Base-by-base conservation (phyloP, 495 filamentous ascomycete species). In the Penicillium taxi region DNA sequence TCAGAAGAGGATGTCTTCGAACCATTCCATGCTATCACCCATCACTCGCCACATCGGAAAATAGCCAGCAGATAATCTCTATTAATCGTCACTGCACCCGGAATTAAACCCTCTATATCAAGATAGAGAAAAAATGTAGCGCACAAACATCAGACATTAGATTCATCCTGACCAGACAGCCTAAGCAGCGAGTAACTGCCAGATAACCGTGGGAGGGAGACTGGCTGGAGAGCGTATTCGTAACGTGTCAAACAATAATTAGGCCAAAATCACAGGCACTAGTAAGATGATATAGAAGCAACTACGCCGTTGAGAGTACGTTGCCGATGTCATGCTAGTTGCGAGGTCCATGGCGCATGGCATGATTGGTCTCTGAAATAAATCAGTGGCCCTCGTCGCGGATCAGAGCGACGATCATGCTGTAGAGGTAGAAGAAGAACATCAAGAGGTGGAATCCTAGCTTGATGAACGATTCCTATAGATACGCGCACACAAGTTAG, bases 371-470 rank as follows among this genome's bases (percentile, higher is more conserved):
- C 47, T 63, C 55, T 29, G 44, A 47, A 39, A 58, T 55, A 47
- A 72, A 49, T 78, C 65, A 95, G 64, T 89, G 72, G 29, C 85
- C 78, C 66, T 98, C 91, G 59, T 99, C 93, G 51, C 82, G 80
- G 73, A 99, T 99, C 36, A 96, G 71, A 41, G 90, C 90, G 35
- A 96, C 91, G 41, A 99, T 99, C 93, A 99, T 99, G 63, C 66
- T 90, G 79, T 96, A 99, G 17, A 99, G 80, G 69, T 99, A 99
- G 78, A 96, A 99, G 76, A 99, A 99, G 77, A 99, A 99, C 84
- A 99, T 93, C 67, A 96, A 59, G 25, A 99, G 79, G 63, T 96
- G 91, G 77, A 99, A 96, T 41, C 90, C 93, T 24, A 99, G 85
- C 66, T 99, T 99, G 69, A 93, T 81, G 66, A 99, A 96, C 5